Evolutionary conservation across 805 yeast species (phyloP).

Genomic region (Jamesozyma jinghongensis): DNA sequence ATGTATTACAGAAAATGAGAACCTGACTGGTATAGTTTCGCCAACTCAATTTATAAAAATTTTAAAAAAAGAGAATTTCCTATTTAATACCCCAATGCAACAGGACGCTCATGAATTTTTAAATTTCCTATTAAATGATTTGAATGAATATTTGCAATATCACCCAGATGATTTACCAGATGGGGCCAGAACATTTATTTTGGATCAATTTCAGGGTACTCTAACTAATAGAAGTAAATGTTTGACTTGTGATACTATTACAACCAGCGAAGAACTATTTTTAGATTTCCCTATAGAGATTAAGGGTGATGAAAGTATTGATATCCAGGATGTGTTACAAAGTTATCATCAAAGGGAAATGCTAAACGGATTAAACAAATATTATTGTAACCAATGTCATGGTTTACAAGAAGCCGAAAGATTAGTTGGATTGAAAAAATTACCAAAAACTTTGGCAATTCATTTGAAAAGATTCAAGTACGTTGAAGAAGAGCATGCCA

Average conservation of each 20-base stretch:
- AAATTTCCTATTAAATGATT: constrained; percentile 75
- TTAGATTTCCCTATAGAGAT: constrained; percentile 81
- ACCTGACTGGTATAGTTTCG: constrained; percentile 73
- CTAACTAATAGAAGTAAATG: constrained; percentile 85
- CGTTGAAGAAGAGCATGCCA: constrained; percentile 68
- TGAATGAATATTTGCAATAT: constrained; percentile 35
- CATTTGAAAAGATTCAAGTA: constrained; percentile 91
- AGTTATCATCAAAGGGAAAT: constrained; percentile 74
- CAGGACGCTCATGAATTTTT: constrained; percentile 98
- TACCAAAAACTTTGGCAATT: constrained; percentile 72
- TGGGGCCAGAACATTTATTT: constrained; percentile 41
- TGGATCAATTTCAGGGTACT: constrained; percentile 71
- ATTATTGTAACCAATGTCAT: constrained; percentile 83
- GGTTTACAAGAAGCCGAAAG: constrained; percentile 92
- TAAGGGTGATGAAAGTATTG: constrained; percentile 61
- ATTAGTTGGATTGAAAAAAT: constrained; percentile 64
- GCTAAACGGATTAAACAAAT: constrained; percentile 79
- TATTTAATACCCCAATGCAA: constrained; percentile 88
- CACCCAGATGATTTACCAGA: constrained; percentile 1
- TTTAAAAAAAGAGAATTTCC: constrained; percentile 69
- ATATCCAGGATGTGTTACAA: constrained; percentile 40
- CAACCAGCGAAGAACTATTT: constrained; percentile 77
- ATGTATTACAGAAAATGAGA: constrained; percentile 60
- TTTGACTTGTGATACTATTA: constrained; percentile 74
- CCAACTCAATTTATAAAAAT: constrained; percentile 67